Conservation (phyloP, 1,139 yeast species). For the Blastobotrys niveus region DNA sequence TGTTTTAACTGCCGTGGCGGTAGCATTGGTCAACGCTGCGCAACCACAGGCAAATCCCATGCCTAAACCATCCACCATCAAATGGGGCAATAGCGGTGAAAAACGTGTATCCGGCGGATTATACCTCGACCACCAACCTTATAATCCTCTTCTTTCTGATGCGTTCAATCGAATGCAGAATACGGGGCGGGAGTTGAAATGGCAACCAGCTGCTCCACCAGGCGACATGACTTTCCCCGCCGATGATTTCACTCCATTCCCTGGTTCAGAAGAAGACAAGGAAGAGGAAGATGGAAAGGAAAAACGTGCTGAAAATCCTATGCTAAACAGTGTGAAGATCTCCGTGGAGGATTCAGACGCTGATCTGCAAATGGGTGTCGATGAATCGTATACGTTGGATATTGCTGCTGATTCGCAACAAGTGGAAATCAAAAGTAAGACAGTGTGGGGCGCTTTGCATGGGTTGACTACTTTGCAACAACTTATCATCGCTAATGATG, state of each 20-base stretch:
- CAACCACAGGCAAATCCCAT: constrained; percentile 22
- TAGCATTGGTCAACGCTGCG: background rate
- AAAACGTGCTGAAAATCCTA: constrained; percentile 12
- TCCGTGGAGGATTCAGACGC: constrained; percentile 31
- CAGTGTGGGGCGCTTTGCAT: constrained; percentile 45
- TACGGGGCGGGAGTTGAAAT: constrained; percentile 21
- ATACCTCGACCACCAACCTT: constrained; percentile 12
- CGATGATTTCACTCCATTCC: constrained; percentile 22
- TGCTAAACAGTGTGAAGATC: constrained; percentile 17
- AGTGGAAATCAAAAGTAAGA: constrained; percentile 34
- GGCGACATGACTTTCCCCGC: constrained; percentile 21
- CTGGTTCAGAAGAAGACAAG: constrained; percentile 10
- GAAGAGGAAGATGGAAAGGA: background rate
- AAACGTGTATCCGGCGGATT: constrained; percentile 19
- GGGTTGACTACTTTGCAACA: constrained; percentile 44
- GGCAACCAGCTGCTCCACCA: constrained; percentile 23
- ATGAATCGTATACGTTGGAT: constrained; percentile 39
- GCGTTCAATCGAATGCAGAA: constrained; percentile 22
- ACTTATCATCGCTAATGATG: constrained; percentile 26
- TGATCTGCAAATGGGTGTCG: constrained; percentile 40
- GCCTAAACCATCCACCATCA: constrained; percentile 24
- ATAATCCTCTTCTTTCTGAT: constrained; percentile 16
- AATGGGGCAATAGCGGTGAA: constrained; percentile 25
- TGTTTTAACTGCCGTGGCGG: constrained; percentile 1
- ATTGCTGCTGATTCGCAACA: constrained; percentile 18